Percentiles rank a stretch among this genome's conserved stretches.
phyloP scores from a whole-genome alignment of 345 rosid genomes.

The Lumnitzera racemosa region DNA sequence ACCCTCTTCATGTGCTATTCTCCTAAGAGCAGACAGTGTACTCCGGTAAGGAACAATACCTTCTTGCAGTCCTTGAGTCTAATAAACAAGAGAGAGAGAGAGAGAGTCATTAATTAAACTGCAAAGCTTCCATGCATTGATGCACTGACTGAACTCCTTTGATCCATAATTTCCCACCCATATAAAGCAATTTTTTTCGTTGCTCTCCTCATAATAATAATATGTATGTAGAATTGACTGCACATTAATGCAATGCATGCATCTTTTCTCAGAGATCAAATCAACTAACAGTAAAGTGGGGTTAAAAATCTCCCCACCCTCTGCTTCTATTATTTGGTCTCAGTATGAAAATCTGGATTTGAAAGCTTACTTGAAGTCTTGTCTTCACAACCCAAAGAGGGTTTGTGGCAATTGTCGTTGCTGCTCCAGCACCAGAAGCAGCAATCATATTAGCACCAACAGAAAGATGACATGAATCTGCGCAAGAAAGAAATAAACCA shows the following conservation, averaged over 20 bases:
- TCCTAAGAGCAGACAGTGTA: slow-evolving; percentile 69
- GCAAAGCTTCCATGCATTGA: too few species aligned
- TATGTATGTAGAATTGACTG: too few species aligned
- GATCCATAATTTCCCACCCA: too few species aligned
- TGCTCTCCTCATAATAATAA: too few species aligned
- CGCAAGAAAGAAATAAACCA: background rate
- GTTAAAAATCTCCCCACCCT: background rate
- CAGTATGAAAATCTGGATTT: background rate
- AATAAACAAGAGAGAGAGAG: slow-evolving; percentile 9
- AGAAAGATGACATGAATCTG: slow-evolving; percentile 49
- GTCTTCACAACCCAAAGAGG: slow-evolving; percentile 98
- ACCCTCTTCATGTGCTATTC: slow-evolving; percentile 77
- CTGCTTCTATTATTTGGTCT: background rate
- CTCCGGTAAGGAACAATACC: slow-evolving; percentile 63
- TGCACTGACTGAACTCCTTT: too few species aligned
- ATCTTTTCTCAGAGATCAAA: too few species aligned
- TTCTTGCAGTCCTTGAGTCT: slow-evolving; percentile 78
- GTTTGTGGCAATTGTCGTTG: slow-evolving; percentile 64
- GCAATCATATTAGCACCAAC: slow-evolving; percentile 73
- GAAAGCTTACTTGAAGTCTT: slow-evolving; percentile 58
- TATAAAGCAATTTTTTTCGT: too few species aligned
- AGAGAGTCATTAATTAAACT: too few species aligned
- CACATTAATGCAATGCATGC: too few species aligned
- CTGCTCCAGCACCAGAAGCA: slow-evolving; percentile 89
- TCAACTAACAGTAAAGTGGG: too few species aligned